Base-by-base conservation (phyloP, 2,329 filamentous ascomycete genomes). In the Ciborinia camelliae region DNA sequence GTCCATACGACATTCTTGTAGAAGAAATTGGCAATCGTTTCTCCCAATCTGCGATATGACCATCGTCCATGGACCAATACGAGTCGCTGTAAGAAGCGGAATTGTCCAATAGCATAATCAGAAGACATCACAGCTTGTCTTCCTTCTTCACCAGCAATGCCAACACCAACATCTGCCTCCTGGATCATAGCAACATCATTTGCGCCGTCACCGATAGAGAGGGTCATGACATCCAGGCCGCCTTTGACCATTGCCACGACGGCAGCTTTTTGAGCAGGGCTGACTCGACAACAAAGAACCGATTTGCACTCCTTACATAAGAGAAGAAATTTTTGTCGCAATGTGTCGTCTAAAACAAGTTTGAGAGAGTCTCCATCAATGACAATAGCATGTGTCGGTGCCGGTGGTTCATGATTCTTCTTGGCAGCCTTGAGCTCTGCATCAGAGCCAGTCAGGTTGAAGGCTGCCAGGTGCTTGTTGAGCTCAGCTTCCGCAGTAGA, bases 1-100 rank as follows among this genome's bases (percentile, higher is more conserved):
- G 92, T 95, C 95, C 95, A 99, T 61, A 98, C 90, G 78, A 99
- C 90, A 81, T 98, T 99, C 89, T 99, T 99, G 86, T 98, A 99
- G 82, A 99, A 99, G 83, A 99, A 99, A 77, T 99, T 99, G 76
- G 92, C 92, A 73, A 96, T 97, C 54, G 89, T 91, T 80, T 99
- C 95, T 37, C 90, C 92, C 76, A 99, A 81, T 72, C 95, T 87
- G 62, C 94, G 86, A 79, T 99, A 99, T n/a, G 92, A 97, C 91
- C 93, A 97, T 65, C 93, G 86, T 65, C 93, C 93, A 75, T 97
- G 93, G 5, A 97, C 92, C 26, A 97, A 84, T 37, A 97, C 85
- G 67, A 97, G 81, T 63, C 93, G 83, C 72, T 92, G 89, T 60
- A 97, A 81, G 79, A 91, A 97, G 48, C 92, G 86, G 81, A 97